Evolutionary conservation across 2,329 filamentous ascomycete genomes (phyloP).

Genomic region (Paramyrothecium roridum): DNA sequence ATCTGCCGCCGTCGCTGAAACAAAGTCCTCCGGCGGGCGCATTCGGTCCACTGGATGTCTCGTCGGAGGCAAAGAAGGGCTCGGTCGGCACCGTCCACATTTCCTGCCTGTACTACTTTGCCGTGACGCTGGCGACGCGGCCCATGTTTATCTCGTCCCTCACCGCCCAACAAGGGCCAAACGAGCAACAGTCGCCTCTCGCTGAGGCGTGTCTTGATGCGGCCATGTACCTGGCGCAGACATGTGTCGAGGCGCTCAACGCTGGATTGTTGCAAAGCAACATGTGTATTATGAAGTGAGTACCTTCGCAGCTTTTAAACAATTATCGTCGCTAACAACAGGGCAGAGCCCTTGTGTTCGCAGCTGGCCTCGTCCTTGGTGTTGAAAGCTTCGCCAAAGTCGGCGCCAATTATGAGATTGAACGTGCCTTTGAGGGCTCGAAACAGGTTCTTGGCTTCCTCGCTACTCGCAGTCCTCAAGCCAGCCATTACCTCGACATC

Average conservation of each 20-base stretch:
- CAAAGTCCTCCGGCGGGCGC: slow-evolving; percentile 2
- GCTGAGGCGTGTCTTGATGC: slow-evolving; percentile 54
- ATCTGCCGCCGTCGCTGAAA: slow-evolving; percentile 31
- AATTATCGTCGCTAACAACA: neutral
- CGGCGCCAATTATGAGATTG: slow-evolving; percentile 39
- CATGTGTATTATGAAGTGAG: slow-evolving; percentile 59
- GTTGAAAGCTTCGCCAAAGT: slow-evolving; percentile 52
- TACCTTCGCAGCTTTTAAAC: neutral
- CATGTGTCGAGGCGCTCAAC: slow-evolving; percentile 44
- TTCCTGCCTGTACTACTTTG: slow-evolving; percentile 56
- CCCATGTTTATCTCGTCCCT: slow-evolving; percentile 52
- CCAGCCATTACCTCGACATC: slow-evolving; percentile 55
- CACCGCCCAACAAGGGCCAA: slow-evolving; percentile 27
- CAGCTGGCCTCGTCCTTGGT: slow-evolving; percentile 53
- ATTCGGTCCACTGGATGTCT: slow-evolving; percentile 9
- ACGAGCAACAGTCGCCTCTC: slow-evolving; percentile 29
- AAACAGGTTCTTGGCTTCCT: slow-evolving; percentile 46
- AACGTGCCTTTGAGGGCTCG: slow-evolving; percentile 47
- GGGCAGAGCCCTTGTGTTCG: slow-evolving; percentile 50
- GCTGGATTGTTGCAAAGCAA: slow-evolving; percentile 45
- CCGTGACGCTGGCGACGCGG: slow-evolving; percentile 53
- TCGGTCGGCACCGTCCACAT: slow-evolving; percentile 50
- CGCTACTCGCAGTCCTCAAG: slow-evolving; percentile 48
- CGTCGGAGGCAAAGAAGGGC: slow-evolving; percentile 18
- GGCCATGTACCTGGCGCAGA: slow-evolving; percentile 52